A percentile compares a stretch with the other conserved stretches of the same genome.
These are phyloP conservation scores for Solanum pennellii DNA, from an alignment of 257 asterid species.

Conservation along the genomic window DNA sequence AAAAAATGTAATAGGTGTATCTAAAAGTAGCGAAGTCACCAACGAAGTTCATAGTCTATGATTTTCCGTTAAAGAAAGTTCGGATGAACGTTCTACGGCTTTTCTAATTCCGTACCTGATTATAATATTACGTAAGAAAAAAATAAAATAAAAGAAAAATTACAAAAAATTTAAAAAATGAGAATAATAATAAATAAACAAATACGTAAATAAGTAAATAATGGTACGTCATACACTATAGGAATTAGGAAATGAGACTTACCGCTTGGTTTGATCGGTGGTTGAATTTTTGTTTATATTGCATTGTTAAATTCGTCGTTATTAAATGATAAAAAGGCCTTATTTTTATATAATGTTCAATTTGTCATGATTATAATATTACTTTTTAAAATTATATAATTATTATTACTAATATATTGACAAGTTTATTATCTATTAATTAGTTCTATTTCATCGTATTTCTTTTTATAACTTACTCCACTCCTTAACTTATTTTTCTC, in stretches of 20 bases:
- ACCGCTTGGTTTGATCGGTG: neutral
- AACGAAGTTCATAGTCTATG: neutral
- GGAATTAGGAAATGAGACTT: neutral
- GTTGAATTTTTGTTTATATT: neutral
- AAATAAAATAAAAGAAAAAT: neutral
- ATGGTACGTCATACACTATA: neutral
- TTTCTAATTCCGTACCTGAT: fast-evolving
- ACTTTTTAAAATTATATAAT: too few species aligned
- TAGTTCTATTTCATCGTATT: neutral
- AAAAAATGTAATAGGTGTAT: neutral
- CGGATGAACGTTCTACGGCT: neutral
- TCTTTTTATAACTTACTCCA: neutral
- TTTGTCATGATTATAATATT: neutral
- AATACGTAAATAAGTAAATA: neutral
- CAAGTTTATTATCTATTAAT: neutral
- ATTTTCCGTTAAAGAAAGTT: neutral
- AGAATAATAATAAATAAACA: neutral
- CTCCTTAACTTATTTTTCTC: fast-evolving
- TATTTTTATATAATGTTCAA: too few species aligned
- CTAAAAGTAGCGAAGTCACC: neutral
- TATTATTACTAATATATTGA: too few species aligned
- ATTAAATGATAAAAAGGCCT: too few species aligned
- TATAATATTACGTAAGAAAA: neutral
- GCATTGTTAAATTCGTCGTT: too few species aligned
- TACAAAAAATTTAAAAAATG: neutral